Percentiles rank a stretch among this genome's conserved stretches.
These are phyloP conservation scores for Ustilago trichophora DNA, from an alignment of 1,284 basidiomycete species.

Conservation along the genomic window DNA sequence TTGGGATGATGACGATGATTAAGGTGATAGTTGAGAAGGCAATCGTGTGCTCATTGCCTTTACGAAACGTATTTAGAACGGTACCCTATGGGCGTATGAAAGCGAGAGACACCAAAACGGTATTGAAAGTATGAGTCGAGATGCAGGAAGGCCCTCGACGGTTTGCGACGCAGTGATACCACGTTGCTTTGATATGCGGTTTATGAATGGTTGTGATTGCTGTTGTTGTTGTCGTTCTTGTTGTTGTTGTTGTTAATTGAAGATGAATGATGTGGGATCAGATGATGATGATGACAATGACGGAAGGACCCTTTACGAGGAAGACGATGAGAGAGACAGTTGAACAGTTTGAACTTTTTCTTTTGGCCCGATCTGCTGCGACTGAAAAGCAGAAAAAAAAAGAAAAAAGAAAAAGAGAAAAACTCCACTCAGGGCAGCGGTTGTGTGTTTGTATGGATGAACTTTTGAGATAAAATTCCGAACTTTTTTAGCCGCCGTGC, in stretches of 20 bases:
- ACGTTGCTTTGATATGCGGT: background rate
- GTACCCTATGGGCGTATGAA: background rate
- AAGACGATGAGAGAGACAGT: background rate
- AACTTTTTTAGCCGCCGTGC: no score
- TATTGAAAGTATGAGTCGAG: background rate
- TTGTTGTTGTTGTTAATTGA: no score
- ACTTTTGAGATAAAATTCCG: no score
- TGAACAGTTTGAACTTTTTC: slow-evolving; percentile 1
- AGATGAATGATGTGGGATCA: background rate
- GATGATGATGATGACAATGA: background rate
- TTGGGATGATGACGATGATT: background rate
- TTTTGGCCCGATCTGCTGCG: no score
- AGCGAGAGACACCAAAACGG: background rate
- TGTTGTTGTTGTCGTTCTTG: no score
- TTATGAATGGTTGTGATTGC: no score
- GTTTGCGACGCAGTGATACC: background rate
- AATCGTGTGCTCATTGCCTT: background rate
- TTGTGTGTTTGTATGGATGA: no score
- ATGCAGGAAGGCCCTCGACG: background rate
- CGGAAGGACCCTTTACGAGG: background rate
- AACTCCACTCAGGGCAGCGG: slow-evolving; percentile 2
- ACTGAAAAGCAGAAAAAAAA: slow-evolving; percentile 4
- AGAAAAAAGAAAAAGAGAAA: slow-evolving; percentile 1
- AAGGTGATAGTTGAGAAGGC: background rate
- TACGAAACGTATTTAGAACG: background rate